These are phyloP conservation scores for Claviceps monticola DNA, from an alignment of 2,329 filamentous ascomycete species.

Conservation along the genomic window DNA sequence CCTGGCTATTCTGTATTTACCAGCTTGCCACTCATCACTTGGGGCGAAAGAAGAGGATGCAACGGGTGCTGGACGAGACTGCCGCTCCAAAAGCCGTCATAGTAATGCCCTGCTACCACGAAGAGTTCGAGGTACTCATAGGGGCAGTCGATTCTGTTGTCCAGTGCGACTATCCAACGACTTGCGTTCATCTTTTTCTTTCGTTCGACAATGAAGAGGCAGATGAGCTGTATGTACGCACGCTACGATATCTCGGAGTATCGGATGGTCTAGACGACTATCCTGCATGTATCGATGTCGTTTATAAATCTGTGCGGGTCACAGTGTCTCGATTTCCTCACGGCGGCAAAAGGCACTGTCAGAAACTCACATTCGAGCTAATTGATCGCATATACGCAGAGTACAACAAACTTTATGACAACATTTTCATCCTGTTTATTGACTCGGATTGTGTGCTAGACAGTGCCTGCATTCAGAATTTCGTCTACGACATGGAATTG, in stretches of 20 bases:
- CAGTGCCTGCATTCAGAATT: constrained; percentile 84
- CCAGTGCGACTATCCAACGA: constrained; percentile 82
- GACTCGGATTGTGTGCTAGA: constrained; percentile 95
- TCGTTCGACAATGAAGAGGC: constrained; percentile 88
- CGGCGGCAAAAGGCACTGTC: constrained; percentile 85
- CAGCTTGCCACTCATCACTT: constrained; percentile 79
- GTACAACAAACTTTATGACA: constrained; percentile 77
- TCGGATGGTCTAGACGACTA: constrained; percentile 63
- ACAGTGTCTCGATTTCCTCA: constrained; percentile 88
- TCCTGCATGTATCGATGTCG: constrained; percentile 80
- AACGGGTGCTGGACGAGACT: constrained; percentile 68
- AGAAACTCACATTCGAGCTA: constrained; percentile 83
- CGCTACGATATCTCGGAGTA: constrained; percentile 73
- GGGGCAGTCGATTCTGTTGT: constrained; percentile 85
- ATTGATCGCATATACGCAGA: constrained; percentile 86
- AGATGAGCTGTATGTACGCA: constrained; percentile 78
- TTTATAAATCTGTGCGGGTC: constrained; percentile 68
- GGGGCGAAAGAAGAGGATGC: constrained; percentile 68
- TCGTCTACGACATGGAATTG: constrained; percentile 97
- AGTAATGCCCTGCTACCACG: constrained; percentile 94
- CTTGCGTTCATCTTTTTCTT: constrained; percentile 87
- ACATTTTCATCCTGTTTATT: constrained; percentile 91
- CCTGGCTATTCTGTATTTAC: constrained; percentile 89
- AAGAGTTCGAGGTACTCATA: constrained; percentile 70
- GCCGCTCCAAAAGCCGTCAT: constrained; percentile 90